Evolutionary conservation across 208 protist genomes (phyloP).

Genomic region (Blastocrithidia nonstop): DNA sequence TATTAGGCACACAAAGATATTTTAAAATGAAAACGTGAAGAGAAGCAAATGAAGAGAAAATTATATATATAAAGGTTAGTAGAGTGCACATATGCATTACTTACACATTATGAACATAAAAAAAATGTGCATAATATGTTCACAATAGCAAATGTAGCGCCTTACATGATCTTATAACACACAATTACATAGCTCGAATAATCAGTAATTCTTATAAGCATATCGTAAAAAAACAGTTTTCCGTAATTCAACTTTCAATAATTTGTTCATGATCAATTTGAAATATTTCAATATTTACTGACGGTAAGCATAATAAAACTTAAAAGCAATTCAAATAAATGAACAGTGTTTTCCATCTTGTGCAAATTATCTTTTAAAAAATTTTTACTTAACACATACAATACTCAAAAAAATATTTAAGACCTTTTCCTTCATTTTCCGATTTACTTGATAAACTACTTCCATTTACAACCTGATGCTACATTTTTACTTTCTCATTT

Average conservation of each 20-base stretch:
- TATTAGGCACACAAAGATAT: conserved; percentile 1
- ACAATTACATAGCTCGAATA: not conserved
- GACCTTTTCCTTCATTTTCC: no score
- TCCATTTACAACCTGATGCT: no score
- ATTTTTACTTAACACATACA: no score
- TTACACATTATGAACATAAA: no score
- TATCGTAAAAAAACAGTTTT: not conserved
- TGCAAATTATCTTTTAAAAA: no score
- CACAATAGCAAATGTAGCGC: not conserved
- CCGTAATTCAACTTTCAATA: conserved; percentile 2
- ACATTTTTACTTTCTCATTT: no score
- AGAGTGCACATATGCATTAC: no score
- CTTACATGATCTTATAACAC: not conserved
- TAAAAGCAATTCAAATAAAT: not conserved
- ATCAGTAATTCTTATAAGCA: not conserved
- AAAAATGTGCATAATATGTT: no score
- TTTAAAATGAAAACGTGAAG: not conserved
- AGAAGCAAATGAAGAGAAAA: conserved; percentile 1
- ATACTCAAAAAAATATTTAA: no score
- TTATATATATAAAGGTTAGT: no score
- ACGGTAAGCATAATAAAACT: not conserved
- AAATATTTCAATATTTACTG: not conserved
- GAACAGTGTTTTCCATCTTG: no score
- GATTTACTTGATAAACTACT: no score
- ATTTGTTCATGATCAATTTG: conserved; percentile 1